These are phyloP conservation scores for Pelargonium nanum DNA, from an alignment of 345 rosid genomes.

Conservation along the genomic window DNA sequence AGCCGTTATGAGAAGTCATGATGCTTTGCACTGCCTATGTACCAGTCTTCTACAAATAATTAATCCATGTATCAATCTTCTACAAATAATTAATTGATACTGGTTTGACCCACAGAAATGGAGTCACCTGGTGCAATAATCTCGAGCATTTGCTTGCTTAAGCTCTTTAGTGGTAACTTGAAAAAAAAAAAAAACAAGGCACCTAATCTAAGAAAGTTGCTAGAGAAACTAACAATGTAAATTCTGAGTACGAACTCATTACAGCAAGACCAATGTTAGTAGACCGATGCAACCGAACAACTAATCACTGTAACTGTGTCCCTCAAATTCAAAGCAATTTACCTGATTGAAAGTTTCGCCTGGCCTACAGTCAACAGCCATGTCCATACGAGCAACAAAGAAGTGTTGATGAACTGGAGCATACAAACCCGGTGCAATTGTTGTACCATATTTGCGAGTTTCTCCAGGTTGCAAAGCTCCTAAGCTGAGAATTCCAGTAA, in stretches of 20 bases:
- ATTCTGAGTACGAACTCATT: no score
- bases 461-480: conserved; percentile 92
- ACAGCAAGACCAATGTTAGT: background rate
- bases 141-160: background rate
- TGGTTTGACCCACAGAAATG: background rate
- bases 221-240: background rate
- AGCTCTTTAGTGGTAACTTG: background rate
- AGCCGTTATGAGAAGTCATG: background rate
- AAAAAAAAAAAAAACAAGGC: background rate
- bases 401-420: conserved; percentile 95
- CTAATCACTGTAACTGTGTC: background rate
- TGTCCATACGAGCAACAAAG: conserved; percentile 86
- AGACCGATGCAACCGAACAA: background rate
- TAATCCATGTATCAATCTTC: background rate
- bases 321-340: conserved; percentile 5
- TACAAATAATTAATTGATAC: background rate
- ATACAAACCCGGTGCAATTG: conserved; percentile 79
- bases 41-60: no score
- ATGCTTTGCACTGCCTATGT: background rate
- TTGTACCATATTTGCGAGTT: conserved; percentile 75
- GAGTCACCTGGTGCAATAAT: background rate
- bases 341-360: conserved; percentile 88
- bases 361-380: conserved; percentile 87
- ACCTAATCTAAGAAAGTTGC: background rate
- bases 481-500: conserved; percentile 83